Conservation (phyloP, 2,329 filamentous ascomycete species). For the Xylaria sp. region DNA sequence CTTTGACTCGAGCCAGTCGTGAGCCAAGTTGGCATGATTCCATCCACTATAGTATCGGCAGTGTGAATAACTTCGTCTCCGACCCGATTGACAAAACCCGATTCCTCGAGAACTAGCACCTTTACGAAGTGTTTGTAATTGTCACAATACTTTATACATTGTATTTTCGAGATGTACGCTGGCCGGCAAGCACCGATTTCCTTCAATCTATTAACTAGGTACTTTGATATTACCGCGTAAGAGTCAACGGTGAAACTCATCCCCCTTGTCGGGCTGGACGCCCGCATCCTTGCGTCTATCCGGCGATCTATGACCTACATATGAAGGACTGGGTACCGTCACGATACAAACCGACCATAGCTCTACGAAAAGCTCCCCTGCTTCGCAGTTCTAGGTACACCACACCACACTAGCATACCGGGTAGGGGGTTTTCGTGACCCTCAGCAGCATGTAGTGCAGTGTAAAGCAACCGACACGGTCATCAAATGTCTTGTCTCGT, state of each 20-base stretch:
- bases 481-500: conserved; percentile 13
- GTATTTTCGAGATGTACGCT: not conserved
- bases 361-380: conserved; percentile 16
- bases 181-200: conserved; percentile 13
- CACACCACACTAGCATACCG: not conserved
- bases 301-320: conserved; percentile 37
- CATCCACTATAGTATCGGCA: not conserved
- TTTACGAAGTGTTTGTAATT: not conserved
- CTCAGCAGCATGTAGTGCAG: not conserved
- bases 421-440: not conserved
- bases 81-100: not conserved
- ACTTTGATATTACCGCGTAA: conserved; percentile 6
- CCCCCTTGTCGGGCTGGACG: conserved; percentile 23
- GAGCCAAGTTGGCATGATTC: not conserved
- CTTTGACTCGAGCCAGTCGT: not conserved
- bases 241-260: conserved; percentile 20
- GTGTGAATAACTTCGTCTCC: not conserved
- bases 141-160: not conserved
- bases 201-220: not conserved
- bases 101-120: not conserved
- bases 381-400: not conserved
- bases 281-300: conserved; percentile 34
- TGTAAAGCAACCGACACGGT: not conserved
- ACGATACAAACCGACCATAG: conserved; percentile 5
- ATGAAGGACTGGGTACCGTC: conserved; percentile 27